phyloP scores from a whole-genome alignment of 2,329 filamentous ascomycete genomes.

The Purpureocillium lavendulum region DNA sequence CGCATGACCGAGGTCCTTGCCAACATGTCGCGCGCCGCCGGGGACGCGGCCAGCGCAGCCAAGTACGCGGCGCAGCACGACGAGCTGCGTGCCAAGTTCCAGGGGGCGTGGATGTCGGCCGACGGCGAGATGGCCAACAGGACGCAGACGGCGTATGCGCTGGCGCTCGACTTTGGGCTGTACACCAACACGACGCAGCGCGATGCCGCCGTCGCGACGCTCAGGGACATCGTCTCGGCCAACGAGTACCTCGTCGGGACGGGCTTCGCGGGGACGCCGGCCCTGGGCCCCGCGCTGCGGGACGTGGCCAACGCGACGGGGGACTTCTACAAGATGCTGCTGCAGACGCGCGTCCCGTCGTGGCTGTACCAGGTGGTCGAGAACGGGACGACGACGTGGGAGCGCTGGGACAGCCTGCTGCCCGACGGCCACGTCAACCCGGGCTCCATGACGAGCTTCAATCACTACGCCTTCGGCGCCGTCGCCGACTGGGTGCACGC shows the following conservation, averaged over 20 bases:
- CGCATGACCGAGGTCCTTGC: constrained; percentile 29
- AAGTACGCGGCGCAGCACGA: constrained; percentile 12
- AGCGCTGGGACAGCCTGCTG: constrained; percentile 40
- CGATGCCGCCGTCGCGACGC: constrained; percentile 14
- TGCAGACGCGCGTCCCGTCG: constrained; percentile 32
- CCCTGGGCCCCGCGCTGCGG: constrained; percentile 23
- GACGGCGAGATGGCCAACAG: constrained; percentile 21
- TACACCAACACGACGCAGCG: constrained; percentile 10
- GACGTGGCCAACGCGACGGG: constrained; percentile 11
- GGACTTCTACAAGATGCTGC: constrained; percentile 37
- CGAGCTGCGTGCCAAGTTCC: constrained; percentile 17
- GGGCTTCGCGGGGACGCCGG: constrained; percentile 35
- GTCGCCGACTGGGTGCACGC: constrained; percentile 39
- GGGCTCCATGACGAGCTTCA: constrained; percentile 40
- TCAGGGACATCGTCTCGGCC: constrained; percentile 21
- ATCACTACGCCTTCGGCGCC: constrained; percentile 41
- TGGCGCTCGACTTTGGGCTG: constrained; percentile 29
- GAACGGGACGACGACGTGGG: constrained; percentile 40
- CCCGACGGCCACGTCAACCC: constrained; percentile 34
- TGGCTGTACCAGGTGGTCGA: constrained; percentile 40
- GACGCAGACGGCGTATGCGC: constrained; percentile 30
- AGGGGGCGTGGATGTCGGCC: constrained; percentile 19
- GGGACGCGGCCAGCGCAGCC: constrained; percentile 15
- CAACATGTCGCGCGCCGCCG: constrained; percentile 23
- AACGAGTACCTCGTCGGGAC: constrained; percentile 29